Evolutionary conservation across 768 basidiomycete species (phyloP), one percentile per base, ranked within the genome.

Genomic region (Chalciporus sphaerocephalus): DNA sequence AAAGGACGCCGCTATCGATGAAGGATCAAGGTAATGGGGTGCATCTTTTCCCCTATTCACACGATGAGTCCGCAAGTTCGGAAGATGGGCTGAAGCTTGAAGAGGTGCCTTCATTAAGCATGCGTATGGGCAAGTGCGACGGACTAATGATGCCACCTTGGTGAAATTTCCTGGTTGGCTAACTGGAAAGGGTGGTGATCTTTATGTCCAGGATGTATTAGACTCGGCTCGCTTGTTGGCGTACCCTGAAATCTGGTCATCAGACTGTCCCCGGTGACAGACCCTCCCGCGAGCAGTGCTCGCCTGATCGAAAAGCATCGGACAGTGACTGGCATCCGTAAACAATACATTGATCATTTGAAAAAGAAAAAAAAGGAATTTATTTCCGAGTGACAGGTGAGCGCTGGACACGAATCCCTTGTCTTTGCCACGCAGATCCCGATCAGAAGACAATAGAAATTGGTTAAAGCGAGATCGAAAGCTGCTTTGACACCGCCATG

Each of bases 381-480:
- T 41, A 12, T 17, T 32, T 18, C 23, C 28, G 30, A 32, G 30
- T 32, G 30, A 32, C 30, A 32, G 30, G 5, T 32, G 13, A 7
- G 5, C 15, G 4, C 2, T 32, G n/a, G 15, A 5, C 24, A 6
- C 6, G 15, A 7, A n/a, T n/a, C n/a, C 12, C 8, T 16, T 33
- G 6, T 18, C 46, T 25, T 42, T 32, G 27, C 20, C 20, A n/a
- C 30, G n/a, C 15, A 44, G 53, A 50, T 57, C 55, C n/a, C 41
- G 55, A 63, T 61, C 51, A 63, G 61, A 61, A 62, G 54, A 33
- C 44, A 21, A 32, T 35, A 41, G 44, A 12, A 54, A 64, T 54
- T 60, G 62, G 62, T 60, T 28, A 65, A 54, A 62, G 40, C 33
- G 42, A 44, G 36, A 23, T 65, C 60, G 61, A 62, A 53, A 47